phyloP scores from a whole-genome alignment of 495 filamentous ascomycete genomes.

The Penicillium paxilli region DNA sequence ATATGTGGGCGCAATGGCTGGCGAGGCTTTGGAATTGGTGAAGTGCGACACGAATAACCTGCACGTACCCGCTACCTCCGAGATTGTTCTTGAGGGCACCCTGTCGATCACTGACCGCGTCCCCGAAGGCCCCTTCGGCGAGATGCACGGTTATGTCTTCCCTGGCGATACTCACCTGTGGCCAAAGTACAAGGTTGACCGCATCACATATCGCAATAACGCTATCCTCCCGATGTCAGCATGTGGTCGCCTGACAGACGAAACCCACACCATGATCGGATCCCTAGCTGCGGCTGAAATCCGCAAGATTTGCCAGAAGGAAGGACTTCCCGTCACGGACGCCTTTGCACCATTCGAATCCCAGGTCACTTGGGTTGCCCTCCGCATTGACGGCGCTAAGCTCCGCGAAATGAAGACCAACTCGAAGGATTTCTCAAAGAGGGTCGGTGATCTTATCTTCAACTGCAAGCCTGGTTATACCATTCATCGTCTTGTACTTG shows the following conservation, averaged over 20 bases:
- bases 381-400: constrained; percentile 32
- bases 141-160: constrained; percentile 41
- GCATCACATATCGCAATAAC: constrained; percentile 41
- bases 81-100: constrained; percentile 42
- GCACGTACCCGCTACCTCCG: constrained; percentile 37
- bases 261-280: constrained; percentile 42
- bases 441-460: constrained; percentile 38
- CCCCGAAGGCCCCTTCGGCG: constrained; percentile 38
- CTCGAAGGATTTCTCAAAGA: constrained; percentile 26
- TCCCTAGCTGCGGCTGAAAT: constrained; percentile 41
- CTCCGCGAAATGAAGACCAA: constrained; percentile 33
- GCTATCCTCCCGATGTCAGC: constrained; percentile 39
- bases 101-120: constrained; percentile 34
- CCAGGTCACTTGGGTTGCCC: constrained; percentile 41
- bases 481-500: constrained; percentile 38
- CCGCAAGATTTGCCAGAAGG: constrained; percentile 34
- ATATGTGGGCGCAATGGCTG: constrained; percentile 40
- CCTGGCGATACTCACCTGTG: constrained; percentile 25
- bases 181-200: constrained; percentile 36
- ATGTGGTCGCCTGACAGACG: constrained; percentile 36
- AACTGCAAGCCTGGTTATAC: constrained; percentile 36
- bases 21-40: constrained; percentile 34
- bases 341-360: constrained; percentile 41
- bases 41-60: constrained; percentile 44
- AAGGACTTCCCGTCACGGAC: constrained; percentile 34